Percentiles rank a stretch among this genome's conserved stretches.
Evolutionary conservation across 2,329 filamentous ascomycete species (phyloP).

Genomic region (Byssothecium circinans): DNA sequence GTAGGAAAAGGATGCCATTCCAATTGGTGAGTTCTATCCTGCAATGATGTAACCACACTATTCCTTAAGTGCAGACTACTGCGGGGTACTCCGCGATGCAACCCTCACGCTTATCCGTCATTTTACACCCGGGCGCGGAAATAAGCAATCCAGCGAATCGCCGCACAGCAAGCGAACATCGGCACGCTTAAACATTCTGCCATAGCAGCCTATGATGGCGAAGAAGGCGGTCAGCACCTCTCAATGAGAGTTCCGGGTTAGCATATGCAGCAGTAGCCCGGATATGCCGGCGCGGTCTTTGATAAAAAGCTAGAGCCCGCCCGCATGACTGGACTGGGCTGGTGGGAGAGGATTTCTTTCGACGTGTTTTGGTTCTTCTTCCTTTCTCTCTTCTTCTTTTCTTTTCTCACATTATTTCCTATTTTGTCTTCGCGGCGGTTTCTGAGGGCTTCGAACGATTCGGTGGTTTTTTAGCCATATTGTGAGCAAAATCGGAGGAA

Average conservation of each 20-base stretch:
- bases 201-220: neutral
- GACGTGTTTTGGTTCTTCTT: neutral
- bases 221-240: constrained; percentile 2
- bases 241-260: neutral
- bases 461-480: no score
- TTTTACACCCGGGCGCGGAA: neutral
- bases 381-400: neutral
- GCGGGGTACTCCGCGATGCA: neutral
- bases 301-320: neutral
- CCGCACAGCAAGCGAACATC: neutral
- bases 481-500: no score
- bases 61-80: neutral
- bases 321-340: no score
- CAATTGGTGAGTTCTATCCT: no score
- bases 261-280: constrained; percentile 8
- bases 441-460: no score
- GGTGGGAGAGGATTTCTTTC: neutral
- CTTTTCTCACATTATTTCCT: constrained; percentile 9
- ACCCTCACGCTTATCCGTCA: neutral
- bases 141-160: neutral
- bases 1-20: no score
- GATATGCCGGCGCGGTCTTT: neutral
- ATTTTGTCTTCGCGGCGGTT: neutral
- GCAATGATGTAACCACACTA: neutral
- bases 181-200: neutral